phyloP scores from a whole-genome alignment of 768 basidiomycete species.

The Astraeus odoratus region DNA sequence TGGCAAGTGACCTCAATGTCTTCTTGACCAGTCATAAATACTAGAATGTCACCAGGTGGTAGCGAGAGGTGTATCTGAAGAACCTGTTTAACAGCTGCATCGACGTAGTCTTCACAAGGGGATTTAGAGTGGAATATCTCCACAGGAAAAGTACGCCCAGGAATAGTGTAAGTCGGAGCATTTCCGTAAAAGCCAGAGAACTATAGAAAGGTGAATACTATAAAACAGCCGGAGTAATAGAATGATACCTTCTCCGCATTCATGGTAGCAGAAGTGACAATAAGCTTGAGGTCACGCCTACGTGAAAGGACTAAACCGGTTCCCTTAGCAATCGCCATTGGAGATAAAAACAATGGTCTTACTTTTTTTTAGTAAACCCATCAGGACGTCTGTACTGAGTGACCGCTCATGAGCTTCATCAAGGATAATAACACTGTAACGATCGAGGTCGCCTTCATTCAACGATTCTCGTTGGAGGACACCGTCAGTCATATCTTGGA shows the following conservation, averaged over 20 bases:
- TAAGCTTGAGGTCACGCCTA: constrained; percentile 87
- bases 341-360: constrained; percentile 20
- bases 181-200: constrained; percentile 95
- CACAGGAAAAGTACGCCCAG: constrained; percentile 93
- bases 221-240: not conserved
- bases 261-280: constrained; percentile 99
- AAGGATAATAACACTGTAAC: constrained; percentile 96
- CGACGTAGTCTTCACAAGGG: constrained; percentile 98
- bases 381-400: constrained; percentile 93
- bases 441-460: constrained; percentile 96
- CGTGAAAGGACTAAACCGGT: constrained; percentile 64
- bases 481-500: constrained; percentile 95
- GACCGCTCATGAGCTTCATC: constrained; percentile 99
- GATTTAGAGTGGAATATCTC: constrained; percentile 95
- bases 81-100: constrained; percentile 96
- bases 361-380: constrained; percentile 96
- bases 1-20: constrained; percentile 97
- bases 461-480: constrained; percentile 96
- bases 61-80: constrained; percentile 92
- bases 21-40: constrained; percentile 99
- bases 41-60: constrained; percentile 89
- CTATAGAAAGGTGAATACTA: constrained; percentile 31
- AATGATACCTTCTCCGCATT: constrained; percentile 87
- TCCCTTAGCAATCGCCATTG: constrained; percentile 1
- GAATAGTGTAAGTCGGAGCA: constrained; percentile 92